Evolutionary conservation across 495 filamentous ascomycete species (phyloP).

Genomic region (Trichocladium uniseriatum): DNA sequence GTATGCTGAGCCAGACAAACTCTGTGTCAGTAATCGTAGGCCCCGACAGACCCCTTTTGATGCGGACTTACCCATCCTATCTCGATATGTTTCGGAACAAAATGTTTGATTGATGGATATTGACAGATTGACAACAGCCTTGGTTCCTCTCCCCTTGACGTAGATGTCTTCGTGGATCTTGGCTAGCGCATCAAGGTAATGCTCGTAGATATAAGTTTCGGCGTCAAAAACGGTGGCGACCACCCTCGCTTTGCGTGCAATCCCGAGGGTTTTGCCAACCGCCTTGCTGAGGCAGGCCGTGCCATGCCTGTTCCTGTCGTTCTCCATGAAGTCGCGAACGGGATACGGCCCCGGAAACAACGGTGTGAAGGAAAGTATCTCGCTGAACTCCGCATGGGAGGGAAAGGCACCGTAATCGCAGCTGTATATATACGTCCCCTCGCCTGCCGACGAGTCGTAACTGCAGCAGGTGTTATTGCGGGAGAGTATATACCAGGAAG

Average conservation of each 20-base stretch:
- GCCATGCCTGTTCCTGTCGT: not conserved
- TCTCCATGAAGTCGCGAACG: not conserved
- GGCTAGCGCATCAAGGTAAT: not conserved
- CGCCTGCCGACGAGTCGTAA: not conserved
- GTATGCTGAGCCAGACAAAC: too few species aligned
- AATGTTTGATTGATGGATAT: not conserved
- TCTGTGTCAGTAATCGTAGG: too few species aligned
- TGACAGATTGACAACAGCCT: not conserved
- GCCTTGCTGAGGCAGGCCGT: not conserved
- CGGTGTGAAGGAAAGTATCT: not conserved
- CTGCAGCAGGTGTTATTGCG: not conserved
- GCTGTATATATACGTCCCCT: not conserved
- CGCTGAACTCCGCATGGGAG: not conserved
- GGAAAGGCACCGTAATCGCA: not conserved
- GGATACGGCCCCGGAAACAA: not conserved
- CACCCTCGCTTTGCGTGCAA: not conserved
- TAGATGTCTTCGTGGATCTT: slow-evolving; percentile 1
- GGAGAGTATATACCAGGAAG: too few species aligned
- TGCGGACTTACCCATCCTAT: too few species aligned
- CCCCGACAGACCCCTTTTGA: too few species aligned
- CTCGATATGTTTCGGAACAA: too few species aligned
- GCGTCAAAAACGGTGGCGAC: not conserved
- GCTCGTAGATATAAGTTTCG: not conserved
- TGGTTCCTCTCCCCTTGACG: not conserved
- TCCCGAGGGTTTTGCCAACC: not conserved